A percentile compares a stretch with the other conserved stretches of the same genome.
Conservation (phyloP, 140 eudicot species). For the Ambrosia hybrid region DNA sequence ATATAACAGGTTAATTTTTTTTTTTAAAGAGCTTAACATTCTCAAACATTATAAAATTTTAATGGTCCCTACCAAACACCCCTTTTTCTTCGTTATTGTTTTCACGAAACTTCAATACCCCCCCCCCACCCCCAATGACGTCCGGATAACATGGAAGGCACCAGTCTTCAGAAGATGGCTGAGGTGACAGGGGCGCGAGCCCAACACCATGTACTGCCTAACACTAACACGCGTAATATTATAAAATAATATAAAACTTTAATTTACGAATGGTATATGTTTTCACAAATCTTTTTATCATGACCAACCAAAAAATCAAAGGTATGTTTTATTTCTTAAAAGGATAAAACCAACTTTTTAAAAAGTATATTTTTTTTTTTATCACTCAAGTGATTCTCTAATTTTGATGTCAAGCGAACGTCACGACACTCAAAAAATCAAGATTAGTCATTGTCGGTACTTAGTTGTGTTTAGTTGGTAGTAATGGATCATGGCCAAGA, state of each 20-base stretch:
- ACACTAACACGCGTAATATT: background rate
- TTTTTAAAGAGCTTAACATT: no score
- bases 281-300: background rate
- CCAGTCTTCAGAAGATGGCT: no score
- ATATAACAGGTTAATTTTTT: no score
- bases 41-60: no score
- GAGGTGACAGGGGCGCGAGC: no score
- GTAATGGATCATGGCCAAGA: background rate
- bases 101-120: no score
- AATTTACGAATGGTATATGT: background rate
- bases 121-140: no score
- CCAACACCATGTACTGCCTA: background rate
- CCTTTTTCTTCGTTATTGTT: no score
- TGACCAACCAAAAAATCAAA: background rate
- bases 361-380: background rate
- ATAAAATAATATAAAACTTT: background rate
- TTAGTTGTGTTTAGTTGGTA: background rate
- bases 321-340: background rate
- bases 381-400: background rate
- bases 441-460: background rate
- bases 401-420: slow-evolving; percentile 16
- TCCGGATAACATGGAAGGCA: no score
- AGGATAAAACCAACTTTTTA: background rate
- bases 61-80: no score
- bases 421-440: background rate